These are phyloP conservation scores for Pichia sp. DNA, from an alignment of 1,139 yeast genomes.

Conservation along the genomic window DNA sequence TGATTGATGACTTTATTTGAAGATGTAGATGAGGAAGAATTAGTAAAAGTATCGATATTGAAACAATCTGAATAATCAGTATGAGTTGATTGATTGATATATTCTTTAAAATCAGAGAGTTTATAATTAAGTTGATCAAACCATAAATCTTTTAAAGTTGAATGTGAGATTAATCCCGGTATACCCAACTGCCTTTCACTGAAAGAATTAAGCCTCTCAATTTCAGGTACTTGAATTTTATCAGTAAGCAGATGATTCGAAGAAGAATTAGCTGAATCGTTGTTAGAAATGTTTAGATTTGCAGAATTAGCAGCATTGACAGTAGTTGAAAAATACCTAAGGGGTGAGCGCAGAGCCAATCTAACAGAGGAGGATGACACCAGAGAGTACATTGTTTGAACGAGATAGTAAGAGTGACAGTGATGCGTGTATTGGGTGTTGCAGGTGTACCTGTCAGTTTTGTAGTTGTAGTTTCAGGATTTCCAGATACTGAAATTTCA, in stretches of 20 bases:
- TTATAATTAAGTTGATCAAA: conserved; percentile 44
- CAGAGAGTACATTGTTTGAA: neutral
- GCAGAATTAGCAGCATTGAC: too few species aligned
- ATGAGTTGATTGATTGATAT: conserved; percentile 23
- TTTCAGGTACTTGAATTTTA: conserved; percentile 21
- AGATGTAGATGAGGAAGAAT: conserved; percentile 8
- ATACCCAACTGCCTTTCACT: conserved; percentile 15
- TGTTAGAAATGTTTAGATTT: neutral
- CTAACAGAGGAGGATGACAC: neutral
- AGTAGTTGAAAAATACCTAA: neutral
- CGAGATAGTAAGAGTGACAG: neutral
- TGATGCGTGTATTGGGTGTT: neutral
- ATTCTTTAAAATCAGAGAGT: conserved; percentile 39
- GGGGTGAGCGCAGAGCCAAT: neutral
- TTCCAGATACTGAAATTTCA: too few species aligned
- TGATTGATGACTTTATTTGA: conserved; percentile 28
- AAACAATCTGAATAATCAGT: conserved; percentile 22
- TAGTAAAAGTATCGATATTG: conserved; percentile 5
- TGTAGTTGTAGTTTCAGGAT: too few species aligned
- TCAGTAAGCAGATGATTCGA: neutral
- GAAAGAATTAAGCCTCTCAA: conserved; percentile 17
- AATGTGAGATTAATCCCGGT: conserved; percentile 45
- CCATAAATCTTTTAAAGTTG: conserved; percentile 54
- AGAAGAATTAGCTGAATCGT: neutral
- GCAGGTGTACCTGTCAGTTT: neutral